Base-by-base conservation (phyloP, 495 filamentous ascomycete genomes). In the Penicillium longicatenatum region DNA sequence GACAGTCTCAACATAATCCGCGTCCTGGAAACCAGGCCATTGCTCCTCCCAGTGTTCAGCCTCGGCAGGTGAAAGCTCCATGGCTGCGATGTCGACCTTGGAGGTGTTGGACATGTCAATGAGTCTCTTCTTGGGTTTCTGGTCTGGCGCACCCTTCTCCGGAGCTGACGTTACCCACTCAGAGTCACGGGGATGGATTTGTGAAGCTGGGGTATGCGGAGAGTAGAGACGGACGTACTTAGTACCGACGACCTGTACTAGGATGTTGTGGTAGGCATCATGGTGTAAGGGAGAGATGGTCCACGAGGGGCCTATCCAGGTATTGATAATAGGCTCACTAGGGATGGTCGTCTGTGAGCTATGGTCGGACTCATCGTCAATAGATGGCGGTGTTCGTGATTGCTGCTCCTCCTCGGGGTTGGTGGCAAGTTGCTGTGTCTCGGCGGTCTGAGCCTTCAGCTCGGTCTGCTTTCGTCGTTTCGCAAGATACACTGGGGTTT, bases 101-200 rank as follows among this genome's bases (percentile, higher is more conserved):
- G 88, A 91, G 12, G 94, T 98, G 66, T 98, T 98, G 17, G 86
- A 85, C 93, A 97, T 97, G 73, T 95, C 90, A 41, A 98, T 86
- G 0, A 82, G 52, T 41, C 64, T 70, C 31, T 54, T 57, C 14
- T 50, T 55, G 48, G 60, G 35, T 17, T 56, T 53, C 16, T 19
- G 35, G 20, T 33, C 51, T 50, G 0, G 33, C 31, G 14, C 53
- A 35, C 53, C 52, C 14, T 66, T 58, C 12, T 66, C 55, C 26
- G 26, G 26, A 5, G 26, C 12, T 57, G 55, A 19, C 12, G 10
- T 11, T 14, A 86, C 86, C 26, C 83, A 81, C 58, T 91, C 90
- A 50, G 79, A 72, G 0, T 86, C 86, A 46, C 88, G 77, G 0
- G 91, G 85, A 61, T 89, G 84, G 63, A 98, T 64, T 71, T 80